Evolutionary conservation across 23 red algal genomes (phyloP).

Genomic region (Gracilaria vermiculophylla): DNA sequence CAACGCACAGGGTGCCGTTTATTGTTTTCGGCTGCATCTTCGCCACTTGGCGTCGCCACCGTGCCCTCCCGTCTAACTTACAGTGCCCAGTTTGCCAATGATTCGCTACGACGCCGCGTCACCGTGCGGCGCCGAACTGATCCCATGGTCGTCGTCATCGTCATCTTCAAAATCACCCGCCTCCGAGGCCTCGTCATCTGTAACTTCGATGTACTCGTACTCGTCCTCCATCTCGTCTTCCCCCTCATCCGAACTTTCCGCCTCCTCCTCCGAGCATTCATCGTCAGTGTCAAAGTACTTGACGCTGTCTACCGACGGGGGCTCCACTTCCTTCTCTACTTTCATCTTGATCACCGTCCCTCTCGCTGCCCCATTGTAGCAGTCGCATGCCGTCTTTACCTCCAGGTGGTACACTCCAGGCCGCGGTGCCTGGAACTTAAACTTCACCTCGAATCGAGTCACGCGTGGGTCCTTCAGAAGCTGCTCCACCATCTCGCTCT

Average conservation of each 20-base stretch:
- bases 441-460: constrained; percentile 52
- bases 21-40: background rate
- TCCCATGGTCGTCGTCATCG: constrained; percentile 34
- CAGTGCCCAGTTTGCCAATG: too few relatives aligned
- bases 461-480: constrained; percentile 53
- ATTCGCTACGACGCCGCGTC: constrained; percentile 11
- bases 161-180: constrained; percentile 58
- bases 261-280: constrained; percentile 29
- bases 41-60: background rate
- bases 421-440: constrained; percentile 51
- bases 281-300: constrained; percentile 81
- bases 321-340: constrained; percentile 49
- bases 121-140: constrained; percentile 11
- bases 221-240: constrained; percentile 52
- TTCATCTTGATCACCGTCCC: constrained; percentile 55
- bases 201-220: background rate
- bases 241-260: constrained; percentile 40
- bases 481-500: background rate
- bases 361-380: constrained; percentile 57
- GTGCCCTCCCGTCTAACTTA: background rate
- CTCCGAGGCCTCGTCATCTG: constrained; percentile 29
- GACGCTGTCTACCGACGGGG: constrained; percentile 17
- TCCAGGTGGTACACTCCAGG: constrained; percentile 53
- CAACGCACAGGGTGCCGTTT: too few relatives aligned
- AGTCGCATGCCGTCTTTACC: constrained; percentile 56